Conservation (phyloP, 768 basidiomycete species). For the Xerocomus brunneocitrinus region DNA sequence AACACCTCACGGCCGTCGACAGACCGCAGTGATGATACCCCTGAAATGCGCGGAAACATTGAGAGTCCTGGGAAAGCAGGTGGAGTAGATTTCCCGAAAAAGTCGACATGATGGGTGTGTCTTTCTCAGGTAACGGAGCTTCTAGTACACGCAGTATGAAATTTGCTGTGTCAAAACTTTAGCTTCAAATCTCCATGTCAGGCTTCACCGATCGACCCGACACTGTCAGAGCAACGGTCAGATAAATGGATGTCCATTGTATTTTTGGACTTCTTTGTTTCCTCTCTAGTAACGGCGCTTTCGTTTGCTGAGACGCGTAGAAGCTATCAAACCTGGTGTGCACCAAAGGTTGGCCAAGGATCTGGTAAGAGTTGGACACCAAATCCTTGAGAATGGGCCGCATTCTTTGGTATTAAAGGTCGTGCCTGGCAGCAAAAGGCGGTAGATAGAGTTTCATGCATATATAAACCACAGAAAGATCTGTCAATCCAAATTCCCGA, state of each 20-base stretch:
- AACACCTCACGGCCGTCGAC: not conserved
- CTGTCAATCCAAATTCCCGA: conserved; percentile 1
- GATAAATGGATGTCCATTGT: not conserved
- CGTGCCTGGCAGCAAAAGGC: not conserved
- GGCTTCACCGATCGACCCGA: not conserved
- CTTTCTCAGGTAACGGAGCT: conserved; percentile 3
- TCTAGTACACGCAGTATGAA: not conserved
- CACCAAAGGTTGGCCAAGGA: conserved; percentile 1
- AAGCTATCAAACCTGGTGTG: not conserved
- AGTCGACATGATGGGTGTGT: not conserved
- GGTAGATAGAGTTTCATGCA: conserved; percentile 1
- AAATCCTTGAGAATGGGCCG: not conserved
- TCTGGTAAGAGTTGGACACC: not conserved
- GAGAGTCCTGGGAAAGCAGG: not conserved
- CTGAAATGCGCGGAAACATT: not conserved
- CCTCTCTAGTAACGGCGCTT: not conserved
- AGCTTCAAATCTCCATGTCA: conserved; percentile 3
- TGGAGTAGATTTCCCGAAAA: not conserved
- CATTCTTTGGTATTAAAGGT: not conserved
- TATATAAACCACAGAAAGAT: not conserved
- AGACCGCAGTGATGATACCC: not conserved
- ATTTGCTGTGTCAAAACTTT: not conserved
- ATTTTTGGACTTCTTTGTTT: not conserved
- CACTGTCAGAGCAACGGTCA: not conserved
- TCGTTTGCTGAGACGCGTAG: not conserved